Conservation (phyloP, 345 rosid species). For the Toxicodendron radicans region DNA sequence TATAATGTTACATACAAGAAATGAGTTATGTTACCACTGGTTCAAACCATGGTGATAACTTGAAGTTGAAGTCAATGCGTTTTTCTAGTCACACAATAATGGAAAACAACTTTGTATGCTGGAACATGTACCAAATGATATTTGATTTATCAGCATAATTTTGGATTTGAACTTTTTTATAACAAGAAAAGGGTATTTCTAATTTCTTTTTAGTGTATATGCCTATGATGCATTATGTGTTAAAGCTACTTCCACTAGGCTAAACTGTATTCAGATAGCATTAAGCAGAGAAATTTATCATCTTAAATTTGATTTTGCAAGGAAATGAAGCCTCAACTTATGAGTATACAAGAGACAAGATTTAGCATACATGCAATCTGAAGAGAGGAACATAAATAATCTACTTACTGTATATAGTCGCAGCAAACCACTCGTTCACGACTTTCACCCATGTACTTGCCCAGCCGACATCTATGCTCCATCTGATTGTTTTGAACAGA, state of each 20-base stretch:
- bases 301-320: too few relatives aligned
- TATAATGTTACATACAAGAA: neutral
- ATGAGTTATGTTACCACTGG: neutral
- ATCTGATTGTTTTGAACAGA: constrained; percentile 39
- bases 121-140: too few relatives aligned
- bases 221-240: neutral
- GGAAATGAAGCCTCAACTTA: neutral
- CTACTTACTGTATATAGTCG: constrained; percentile 70
- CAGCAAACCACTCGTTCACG: constrained; percentile 86
- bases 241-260: neutral
- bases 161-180: too few relatives aligned
- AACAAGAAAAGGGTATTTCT: neutral
- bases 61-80: neutral
- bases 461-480: constrained; percentile 95
- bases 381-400: neutral
- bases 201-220: neutral
- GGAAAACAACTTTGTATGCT: neutral
- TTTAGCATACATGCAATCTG: neutral
- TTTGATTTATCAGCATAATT: too few relatives aligned
- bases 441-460: constrained; percentile 93
- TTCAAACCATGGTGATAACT: neutral
- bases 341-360: neutral
- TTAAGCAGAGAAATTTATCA: too few relatives aligned
- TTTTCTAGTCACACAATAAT: neutral
- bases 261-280: too few relatives aligned